Evolutionary conservation across 1,284 basidiomycete species (phyloP).

Genomic region (Cryptococcus amylolentus): DNA sequence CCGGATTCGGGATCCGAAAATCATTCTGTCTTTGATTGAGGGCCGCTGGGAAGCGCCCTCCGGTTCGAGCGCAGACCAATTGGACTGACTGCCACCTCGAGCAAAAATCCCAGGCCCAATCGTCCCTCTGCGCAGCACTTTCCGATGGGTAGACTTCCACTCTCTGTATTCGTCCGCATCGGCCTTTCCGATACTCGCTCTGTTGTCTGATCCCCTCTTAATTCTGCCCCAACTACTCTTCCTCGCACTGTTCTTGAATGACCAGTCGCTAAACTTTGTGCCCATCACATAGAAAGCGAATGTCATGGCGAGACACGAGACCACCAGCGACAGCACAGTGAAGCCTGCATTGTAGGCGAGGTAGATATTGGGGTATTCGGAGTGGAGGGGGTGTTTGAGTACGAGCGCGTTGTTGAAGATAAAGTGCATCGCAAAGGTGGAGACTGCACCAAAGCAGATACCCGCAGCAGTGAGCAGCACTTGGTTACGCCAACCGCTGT

Average conservation of each 20-base stretch:
- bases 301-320: conserved; percentile 49
- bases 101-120: conserved; percentile 31
- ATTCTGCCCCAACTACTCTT: neutral
- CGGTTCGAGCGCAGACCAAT: conserved; percentile 35
- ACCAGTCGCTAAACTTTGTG: conserved; percentile 40
- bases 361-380: conserved; percentile 29
- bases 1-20: neutral
- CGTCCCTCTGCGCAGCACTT: conserved; percentile 19
- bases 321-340: conserved; percentile 51
- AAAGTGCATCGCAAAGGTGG: conserved; percentile 52
- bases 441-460: conserved; percentile 50
- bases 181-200: conserved; percentile 1
- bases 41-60: neutral
- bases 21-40: neutral
- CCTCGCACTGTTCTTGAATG: conserved; percentile 16
- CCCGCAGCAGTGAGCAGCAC: conserved; percentile 48
- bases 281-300: conserved; percentile 53
- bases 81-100: conserved; percentile 21
- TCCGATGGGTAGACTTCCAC: conserved; percentile 30
- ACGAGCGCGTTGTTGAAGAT: conserved; percentile 52
- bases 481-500: conserved; percentile 47
- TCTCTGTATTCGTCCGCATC: conserved; percentile 29
- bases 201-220: neutral
- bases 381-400: conserved; percentile 39
- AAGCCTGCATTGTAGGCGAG: conserved; percentile 49